Evolutionary conservation across 768 basidiomycete genomes (phyloP), one percentile per base, ranked within the genome.

Genomic region (Boletus vermiculosoides): DNA sequence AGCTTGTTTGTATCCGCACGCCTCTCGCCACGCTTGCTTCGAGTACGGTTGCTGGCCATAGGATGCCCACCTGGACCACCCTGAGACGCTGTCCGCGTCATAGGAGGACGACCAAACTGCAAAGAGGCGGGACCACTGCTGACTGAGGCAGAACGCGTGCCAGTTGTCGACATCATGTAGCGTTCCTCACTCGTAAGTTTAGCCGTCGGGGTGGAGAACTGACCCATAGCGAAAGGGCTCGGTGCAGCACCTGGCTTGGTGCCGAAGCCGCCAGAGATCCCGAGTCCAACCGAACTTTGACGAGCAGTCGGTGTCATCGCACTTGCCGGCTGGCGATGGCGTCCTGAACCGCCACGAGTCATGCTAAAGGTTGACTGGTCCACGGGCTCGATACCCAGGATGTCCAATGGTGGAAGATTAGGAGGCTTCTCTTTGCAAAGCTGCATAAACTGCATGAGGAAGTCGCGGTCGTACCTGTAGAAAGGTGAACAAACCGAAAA

Each of bases 391-490:
- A 98, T 83, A 54, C 96, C 96, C 65, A 98, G 88, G 11, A 88
- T 87, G 62, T 94, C 93, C 53, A 98, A 82, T 58, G 92, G 84
- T 40, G 94, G 93, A 28, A 98, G 86, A 54, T 83, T 80, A 52
- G 92, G 93, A 4, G 97, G 96, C 73, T 94, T 95, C 76, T 98
- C 96, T 72, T 86, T 91, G 80, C 97, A 99, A 58, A 96, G 75
- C 23, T 77, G 74, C 91, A 97, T 94, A 77, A 99, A 99, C 70
- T 99, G 96, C 57, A 99, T 75, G 25, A 99, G 82, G 85, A 99
- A 99, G 20, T 95, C 93, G 36, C 95, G 93, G 71, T 98, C 94
- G 71, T 99, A 99, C 66, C 96, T 93, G 23, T 25, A 54, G 23
- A n/a, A 52, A 50, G 20, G 18, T 60, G 44, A 67, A 41, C 16